Base-by-base conservation (phyloP, 1,284 basidiomycete genomes). In the Tetrapyrgos nigripes region DNA sequence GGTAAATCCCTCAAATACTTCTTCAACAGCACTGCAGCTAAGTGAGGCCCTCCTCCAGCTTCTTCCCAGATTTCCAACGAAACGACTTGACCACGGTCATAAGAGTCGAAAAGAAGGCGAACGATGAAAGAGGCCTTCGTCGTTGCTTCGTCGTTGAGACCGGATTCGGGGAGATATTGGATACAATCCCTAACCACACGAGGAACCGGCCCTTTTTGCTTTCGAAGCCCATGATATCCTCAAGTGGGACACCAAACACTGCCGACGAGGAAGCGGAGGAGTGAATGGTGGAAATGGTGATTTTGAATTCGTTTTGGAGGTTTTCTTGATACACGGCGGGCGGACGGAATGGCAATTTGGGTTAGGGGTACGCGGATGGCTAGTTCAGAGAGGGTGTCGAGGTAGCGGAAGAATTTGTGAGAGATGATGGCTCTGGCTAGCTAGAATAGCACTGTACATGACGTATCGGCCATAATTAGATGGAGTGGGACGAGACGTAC, bases 371-470 rank as follows among this genome's bases (percentile, higher is more conserved):
- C 84, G 66, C 89, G 78, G 53, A 79, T 78, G 11, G 92, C 92
- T 52, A 95, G 80, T 37, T 87, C 86, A 19, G 89, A 91, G 11
- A 95, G 80, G 0, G 90, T 93, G 58, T 83, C 77, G 57, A 91
- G 81, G 70, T 91, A 93, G 65, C 87, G 86, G 70, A 91, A 92
- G 76, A 95, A 95, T 72, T 95, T 95, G 28, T 93, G 92, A 17
- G 37, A 40, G 13, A 40, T 40, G 13, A 40, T 40, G 17, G 66
- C 90, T 92, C 59, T 14, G 46, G 23, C 8, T 43, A 44, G 8
- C 26, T 23, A 44, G 5, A 50, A 53, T 44, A 57, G 45, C 52
- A n/a, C 28, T 28, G 17, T n/a, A n/a, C n/a, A n/a, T n/a, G n/a
- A n/a, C n/a, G n/a, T n/a, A n/a, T 11, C 21, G 17, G 21, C 49